phyloP scores from a whole-genome alignment of 768 basidiomycete genomes.

The Lactarius quietus region DNA sequence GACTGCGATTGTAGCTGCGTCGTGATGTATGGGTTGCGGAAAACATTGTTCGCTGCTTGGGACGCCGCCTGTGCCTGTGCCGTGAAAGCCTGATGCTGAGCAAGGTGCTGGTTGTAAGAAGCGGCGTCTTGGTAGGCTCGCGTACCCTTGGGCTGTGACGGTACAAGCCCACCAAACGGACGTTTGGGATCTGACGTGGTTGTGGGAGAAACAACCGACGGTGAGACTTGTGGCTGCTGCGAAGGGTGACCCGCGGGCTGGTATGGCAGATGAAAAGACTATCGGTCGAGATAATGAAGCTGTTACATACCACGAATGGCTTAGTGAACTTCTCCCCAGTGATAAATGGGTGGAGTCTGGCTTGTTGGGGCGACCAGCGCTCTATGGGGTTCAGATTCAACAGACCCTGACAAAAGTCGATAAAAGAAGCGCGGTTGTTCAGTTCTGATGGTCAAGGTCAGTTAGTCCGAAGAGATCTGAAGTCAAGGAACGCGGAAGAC shows the following conservation, averaged over 20 bases:
- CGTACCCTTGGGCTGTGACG: conserved; percentile 81
- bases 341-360: conserved; percentile 93
- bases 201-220: conserved; percentile 34
- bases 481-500: conserved; percentile 36
- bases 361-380: conserved; percentile 97
- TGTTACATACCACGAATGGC: conserved; percentile 66
- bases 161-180: conserved; percentile 90
- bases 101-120: conserved; percentile 89
- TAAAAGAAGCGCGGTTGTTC: conserved; percentile 90
- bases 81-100: conserved; percentile 90
- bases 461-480: neutral
- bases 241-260: conserved; percentile 29
- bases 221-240: conserved; percentile 26
- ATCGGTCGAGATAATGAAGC: conserved; percentile 10
- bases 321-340: conserved; percentile 94
- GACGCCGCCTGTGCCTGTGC: conserved; percentile 77
- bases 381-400: conserved; percentile 92
- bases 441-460: conserved; percentile 54
- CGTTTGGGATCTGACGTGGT: conserved; percentile 65
- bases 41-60: conserved; percentile 63
- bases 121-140: conserved; percentile 90
- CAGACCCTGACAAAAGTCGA: conserved; percentile 95
- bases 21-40: conserved; percentile 79
- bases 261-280: neutral
- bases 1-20: conserved; percentile 36